These are phyloP conservation scores for Vitis hybrid DNA, from an alignment of 177 flowering plant genomes.

Conservation along the genomic window DNA sequence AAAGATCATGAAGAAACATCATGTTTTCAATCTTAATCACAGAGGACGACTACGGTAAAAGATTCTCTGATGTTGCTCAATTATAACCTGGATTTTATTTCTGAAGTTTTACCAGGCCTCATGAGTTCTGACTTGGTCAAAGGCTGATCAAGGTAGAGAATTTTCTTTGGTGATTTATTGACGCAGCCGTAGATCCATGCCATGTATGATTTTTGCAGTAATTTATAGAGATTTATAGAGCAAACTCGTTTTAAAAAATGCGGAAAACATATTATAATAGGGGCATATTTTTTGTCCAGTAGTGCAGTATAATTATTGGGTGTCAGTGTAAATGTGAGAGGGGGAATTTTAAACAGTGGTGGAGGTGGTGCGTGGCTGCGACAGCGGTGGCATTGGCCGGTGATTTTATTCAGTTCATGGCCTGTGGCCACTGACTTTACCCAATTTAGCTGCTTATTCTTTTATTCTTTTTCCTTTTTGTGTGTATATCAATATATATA, in stretches of 20 bases:
- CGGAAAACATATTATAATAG: not conserved
- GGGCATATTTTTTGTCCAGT: not conserved
- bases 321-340: too few relatives aligned
- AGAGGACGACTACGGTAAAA: constrained; percentile 8
- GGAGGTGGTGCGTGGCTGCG: too few relatives aligned
- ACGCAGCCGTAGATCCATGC: not conserved
- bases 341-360: too few relatives aligned
- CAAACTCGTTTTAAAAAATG: not conserved
- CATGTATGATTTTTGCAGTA: not conserved
- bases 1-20: not conserved
- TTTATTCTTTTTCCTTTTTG: not conserved
- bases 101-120: not conserved
- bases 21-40: constrained; percentile 1
- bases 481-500: not conserved
- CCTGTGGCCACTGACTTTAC: not conserved
- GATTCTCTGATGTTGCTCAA: constrained; percentile 22
- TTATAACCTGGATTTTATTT: constrained; percentile 16
- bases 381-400: not conserved
- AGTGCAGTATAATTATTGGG: too few relatives aligned
- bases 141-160: constrained; percentile 12
- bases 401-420: not conserved
- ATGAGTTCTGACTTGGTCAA: constrained; percentile 25
- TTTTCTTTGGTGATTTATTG: constrained; percentile 5
- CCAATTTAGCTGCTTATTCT: not conserved
- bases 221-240: too few relatives aligned